Base-by-base conservation (phyloP, 2,329 filamentous ascomycete species). In the Neopestalotiopsis clavispora region DNA sequence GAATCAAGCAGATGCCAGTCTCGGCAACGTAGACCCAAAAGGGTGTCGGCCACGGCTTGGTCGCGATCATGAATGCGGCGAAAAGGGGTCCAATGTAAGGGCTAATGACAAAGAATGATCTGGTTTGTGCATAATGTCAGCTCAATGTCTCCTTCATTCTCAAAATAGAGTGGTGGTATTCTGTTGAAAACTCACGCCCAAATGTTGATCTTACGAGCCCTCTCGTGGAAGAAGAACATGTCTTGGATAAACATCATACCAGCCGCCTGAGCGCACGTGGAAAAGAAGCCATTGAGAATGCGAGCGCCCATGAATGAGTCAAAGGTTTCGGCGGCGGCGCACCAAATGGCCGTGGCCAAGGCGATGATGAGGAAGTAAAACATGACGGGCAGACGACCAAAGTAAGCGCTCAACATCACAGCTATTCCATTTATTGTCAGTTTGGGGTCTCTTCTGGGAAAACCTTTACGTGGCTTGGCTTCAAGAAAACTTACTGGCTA, bases 201-300 rank as follows among this genome's bases (percentile, higher is more conserved):
- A 49, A 86, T 77, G 64, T 84, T 83, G 69, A 85, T 85, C 74
- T 86, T 85, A 28, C 84, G 76, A 0, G 84, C 84, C 45, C 85
- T 80, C 70, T 89, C 83, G 72, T 90, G 87, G 76, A 89, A 87
- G 79, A 87, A 89, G 79, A 88, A 90, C 68, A 88, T 81, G 75
- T 90, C 87, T 67, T 87, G 84, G 74, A 88, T 84, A 73, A 85
- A 85, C 72, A 86, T 84, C 65, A 89, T 78, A 10, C 84, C 84
- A 17, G 81, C 80, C 4, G 79, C 81, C 69, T 85, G 83, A 7
- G 77, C 75, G 7, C 82, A 81, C 4, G 84, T 85, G 42, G 80
- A 80, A 74, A 86, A 86, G 71, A 86, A 82, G 23, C 85, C 81
- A 70, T 83, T 84, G 42, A 85, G 75, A 60, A 85, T 84, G 38